phyloP scores from a whole-genome alignment of 2,329 filamentous ascomycete species.

The Aureobasidium vineae region DNA sequence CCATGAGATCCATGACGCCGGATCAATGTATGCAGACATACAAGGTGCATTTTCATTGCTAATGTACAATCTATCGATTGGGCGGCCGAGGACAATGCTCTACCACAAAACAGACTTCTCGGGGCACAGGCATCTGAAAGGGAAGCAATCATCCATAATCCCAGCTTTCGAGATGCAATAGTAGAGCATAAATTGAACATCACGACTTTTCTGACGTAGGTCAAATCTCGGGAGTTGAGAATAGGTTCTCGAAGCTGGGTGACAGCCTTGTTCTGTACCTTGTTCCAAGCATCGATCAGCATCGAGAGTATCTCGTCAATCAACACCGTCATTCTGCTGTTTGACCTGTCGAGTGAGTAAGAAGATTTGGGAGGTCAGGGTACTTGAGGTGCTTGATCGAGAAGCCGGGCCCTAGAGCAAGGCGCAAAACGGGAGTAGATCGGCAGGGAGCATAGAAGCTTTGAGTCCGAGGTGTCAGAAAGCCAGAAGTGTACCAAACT shows the following conservation, averaged over 20 bases:
- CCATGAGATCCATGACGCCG: not conserved
- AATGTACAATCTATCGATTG: constrained; percentile 8
- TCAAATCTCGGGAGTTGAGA: constrained; percentile 2
- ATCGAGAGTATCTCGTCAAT: not conserved
- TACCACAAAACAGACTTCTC: not conserved
- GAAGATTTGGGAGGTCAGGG: constrained; percentile 7
- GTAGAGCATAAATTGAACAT: not conserved
- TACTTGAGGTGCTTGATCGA: not conserved
- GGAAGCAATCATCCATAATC: constrained; percentile 3
- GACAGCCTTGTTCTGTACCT: not conserved
- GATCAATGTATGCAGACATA: not conserved
- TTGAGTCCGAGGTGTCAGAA: constrained; percentile 22
- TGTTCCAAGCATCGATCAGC: not conserved
- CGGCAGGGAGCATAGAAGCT: not conserved
- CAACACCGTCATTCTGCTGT: not conserved
- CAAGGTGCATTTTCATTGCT: not conserved
- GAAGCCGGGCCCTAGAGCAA: not conserved
- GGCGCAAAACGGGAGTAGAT: not conserved
- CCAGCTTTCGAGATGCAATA: not conserved
- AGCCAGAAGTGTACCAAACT: constrained; percentile 15
- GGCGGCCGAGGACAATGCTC: not conserved
- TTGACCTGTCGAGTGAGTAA: not conserved
- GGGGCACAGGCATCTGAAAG: not conserved
- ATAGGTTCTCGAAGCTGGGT: not conserved
- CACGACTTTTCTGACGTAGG: constrained; percentile 1